Evolutionary conservation across 202 grass and related monocot genomes (phyloP).

Genomic region (Schoenoplectus tabernaemontani): DNA sequence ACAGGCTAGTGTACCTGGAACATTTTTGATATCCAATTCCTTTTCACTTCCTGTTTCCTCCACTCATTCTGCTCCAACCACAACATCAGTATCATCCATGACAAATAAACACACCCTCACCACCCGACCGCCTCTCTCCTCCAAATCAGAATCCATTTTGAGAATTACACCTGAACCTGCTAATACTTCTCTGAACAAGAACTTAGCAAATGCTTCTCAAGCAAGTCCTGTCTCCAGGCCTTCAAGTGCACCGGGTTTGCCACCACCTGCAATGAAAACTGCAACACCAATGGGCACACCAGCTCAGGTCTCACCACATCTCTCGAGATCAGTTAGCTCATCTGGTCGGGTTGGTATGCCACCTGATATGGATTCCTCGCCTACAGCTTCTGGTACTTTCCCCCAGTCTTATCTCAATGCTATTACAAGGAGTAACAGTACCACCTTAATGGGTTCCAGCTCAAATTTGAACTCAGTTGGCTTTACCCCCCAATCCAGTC

Average conservation of each 20-base stretch:
- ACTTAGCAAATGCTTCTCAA: conserved; percentile 6
- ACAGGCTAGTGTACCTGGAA: not conserved
- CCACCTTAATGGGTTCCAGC: not conserved
- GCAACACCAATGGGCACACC: conserved; percentile 22
- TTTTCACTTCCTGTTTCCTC: not conserved
- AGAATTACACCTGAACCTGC: conserved; percentile 9
- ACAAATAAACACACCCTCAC: not conserved
- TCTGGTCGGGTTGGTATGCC: conserved; percentile 22
- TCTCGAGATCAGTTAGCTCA: conserved; percentile 30
- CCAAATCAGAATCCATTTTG: conserved; percentile 16
- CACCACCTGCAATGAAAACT: conserved; percentile 38
- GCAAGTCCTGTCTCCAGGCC: conserved; percentile 34
- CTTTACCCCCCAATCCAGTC: conserved; percentile 11
- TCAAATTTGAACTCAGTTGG: not conserved
- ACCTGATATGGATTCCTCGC: conserved; percentile 28
- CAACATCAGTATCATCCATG: not conserved
- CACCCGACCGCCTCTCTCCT: conserved; percentile 3
- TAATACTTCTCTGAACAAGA: conserved; percentile 1
- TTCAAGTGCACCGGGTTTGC: conserved; percentile 47
- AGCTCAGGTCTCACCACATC: conserved; percentile 34
- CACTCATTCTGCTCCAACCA: not conserved
- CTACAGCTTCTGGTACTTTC: conserved; percentile 32
- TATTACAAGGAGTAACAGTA: conserved; percentile 37
- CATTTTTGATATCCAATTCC: not conserved
- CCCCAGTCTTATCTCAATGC: conserved; percentile 73